Conservation (phyloP, 2,329 filamentous ascomycete genomes). For the Pyrenophora teres region DNA sequence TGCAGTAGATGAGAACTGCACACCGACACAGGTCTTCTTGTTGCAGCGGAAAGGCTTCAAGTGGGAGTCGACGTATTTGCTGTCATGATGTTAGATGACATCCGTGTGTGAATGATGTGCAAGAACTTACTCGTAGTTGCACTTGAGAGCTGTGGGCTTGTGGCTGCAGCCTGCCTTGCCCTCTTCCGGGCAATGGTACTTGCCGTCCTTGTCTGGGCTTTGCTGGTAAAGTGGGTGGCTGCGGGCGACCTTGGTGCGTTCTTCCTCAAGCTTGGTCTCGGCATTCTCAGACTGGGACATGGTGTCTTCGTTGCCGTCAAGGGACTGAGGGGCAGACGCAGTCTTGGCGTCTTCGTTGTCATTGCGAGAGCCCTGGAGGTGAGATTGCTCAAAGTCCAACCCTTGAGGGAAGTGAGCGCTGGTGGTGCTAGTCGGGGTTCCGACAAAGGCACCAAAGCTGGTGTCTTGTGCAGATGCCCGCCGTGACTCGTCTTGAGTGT, state of each 20-base stretch:
- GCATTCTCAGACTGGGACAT: conserved; percentile 35
- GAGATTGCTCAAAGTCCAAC: conserved; percentile 31
- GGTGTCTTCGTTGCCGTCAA: conserved; percentile 38
- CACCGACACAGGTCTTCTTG: conserved; percentile 77
- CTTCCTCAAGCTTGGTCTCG: conserved; percentile 44
- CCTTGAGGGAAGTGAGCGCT: conserved; percentile 30
- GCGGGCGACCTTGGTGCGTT: conserved; percentile 48
- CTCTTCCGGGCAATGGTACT: conserved; percentile 92
- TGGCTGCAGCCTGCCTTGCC: conserved; percentile 77
- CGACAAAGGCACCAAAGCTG: conserved; percentile 33
- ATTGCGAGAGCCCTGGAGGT: conserved; percentile 13
- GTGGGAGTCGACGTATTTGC: conserved; percentile 97
- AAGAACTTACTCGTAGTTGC: conserved; percentile 89
- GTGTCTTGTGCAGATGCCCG: conserved; percentile 32
- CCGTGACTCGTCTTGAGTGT: conserved; percentile 28
- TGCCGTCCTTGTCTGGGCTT: conserved; percentile 69
- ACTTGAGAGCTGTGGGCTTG: conserved; percentile 94
- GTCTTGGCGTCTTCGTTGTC: conserved; percentile 36
- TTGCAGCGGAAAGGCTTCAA: conserved; percentile 97
- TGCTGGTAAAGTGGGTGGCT: conserved; percentile 73
- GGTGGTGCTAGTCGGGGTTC: conserved; percentile 40
- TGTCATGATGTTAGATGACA: conserved; percentile 47
- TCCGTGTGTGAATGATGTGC: neutral
- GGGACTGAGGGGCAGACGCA: conserved; percentile 30
- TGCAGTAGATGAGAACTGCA: conserved; percentile 91